Base-by-base conservation (phyloP, 495 filamentous ascomycete genomes). In the Bacidia rubella region DNA sequence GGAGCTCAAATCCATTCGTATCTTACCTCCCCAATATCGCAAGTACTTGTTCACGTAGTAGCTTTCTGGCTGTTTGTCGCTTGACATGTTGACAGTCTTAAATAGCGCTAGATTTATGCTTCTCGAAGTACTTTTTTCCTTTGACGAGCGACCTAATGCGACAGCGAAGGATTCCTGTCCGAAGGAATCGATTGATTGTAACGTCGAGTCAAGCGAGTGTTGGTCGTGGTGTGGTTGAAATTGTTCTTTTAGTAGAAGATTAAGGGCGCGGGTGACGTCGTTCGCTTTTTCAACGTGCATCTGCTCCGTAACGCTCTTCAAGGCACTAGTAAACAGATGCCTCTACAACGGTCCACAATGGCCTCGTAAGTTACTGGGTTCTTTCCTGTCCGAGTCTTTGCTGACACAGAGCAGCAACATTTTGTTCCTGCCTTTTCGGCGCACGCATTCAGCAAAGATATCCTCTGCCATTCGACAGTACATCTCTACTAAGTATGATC, bases 401-500 rank as follows among this genome's bases (percentile, higher is more conserved):
- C 11, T 55, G 4, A 49, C 11, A 22, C 10, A 1, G 2, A 7
- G 41, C 38, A 74, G 73, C 51, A 77, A 76, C 56, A 75, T 77
- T 55, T 63, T 75, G 47, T 71, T 78, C 68, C 66, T 98, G 56
- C 90, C 90, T 3, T 98, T 98, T 68, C 88, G 92, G 55, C 84
- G 80, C 57, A 88, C 88, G 40, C 77, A 83, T 57, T 68, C 80
- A 26, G 74, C 94, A 48, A 82, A 81, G 52, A 74, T 97, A 35
- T 83, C 87, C 32, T 68, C 73, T 58, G 83, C 90, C 32, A 88
- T 98, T 60, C 89, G 86, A 57, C 86, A 94, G 62, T 97, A 98
- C 70, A 98, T 98, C 56, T 95, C 87, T 39, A 84, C 80, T 63
- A 96, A 97, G 76, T 98, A 98, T 83, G 92, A 97, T 68, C 92